phyloP scores from a whole-genome alignment of 2,329 filamentous ascomycete species.

The Ophiocordyceps unilateralis region DNA sequence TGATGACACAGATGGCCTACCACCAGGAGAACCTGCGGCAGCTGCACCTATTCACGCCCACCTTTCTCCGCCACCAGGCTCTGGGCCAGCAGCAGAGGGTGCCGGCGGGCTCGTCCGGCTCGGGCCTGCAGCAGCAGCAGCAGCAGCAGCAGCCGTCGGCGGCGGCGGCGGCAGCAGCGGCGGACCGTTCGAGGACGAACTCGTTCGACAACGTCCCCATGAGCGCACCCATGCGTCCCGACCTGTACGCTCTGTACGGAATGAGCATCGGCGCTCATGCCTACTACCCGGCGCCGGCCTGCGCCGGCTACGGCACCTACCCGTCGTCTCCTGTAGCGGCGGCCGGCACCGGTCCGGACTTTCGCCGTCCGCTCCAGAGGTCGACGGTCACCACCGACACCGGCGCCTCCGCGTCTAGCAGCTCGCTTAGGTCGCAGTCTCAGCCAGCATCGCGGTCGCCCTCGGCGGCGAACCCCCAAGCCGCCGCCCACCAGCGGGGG shows the following conservation, averaged over 20 bases:
- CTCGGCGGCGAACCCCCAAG: conserved; percentile 10
- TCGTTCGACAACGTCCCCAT: conserved; percentile 46
- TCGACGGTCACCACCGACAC: conserved; percentile 31
- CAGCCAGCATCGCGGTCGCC: conserved; percentile 39
- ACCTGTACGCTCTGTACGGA: conserved; percentile 34
- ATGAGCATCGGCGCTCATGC: conserved; percentile 21
- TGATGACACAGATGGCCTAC: conserved; percentile 24
- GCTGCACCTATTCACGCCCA: conserved; percentile 17
- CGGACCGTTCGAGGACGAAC: conserved; percentile 40
- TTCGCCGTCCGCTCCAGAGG: conserved; percentile 39
- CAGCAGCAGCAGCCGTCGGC: conserved; percentile 6
- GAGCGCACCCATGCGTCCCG: conserved; percentile 38
- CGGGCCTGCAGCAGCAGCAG: conserved; percentile 10
- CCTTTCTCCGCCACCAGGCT: conserved; percentile 18
- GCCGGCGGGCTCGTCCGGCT: conserved; percentile 7
- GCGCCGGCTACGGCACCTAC: conserved; percentile 30
- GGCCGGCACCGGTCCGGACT: conserved; percentile 27
- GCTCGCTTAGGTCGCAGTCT: conserved; percentile 47
- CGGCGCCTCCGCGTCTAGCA: conserved; percentile 27
- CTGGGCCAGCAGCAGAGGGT: conserved; percentile 13
- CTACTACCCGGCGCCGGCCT: conserved; percentile 29
- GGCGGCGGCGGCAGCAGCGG: conserved; percentile 3
- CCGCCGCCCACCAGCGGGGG: conserved; percentile 10
- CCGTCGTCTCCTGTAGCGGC: conserved; percentile 37
- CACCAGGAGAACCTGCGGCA: conserved; percentile 19